Conservation (phyloP, 2,329 filamentous ascomycete species). For the Laburnicola sp. region DNA sequence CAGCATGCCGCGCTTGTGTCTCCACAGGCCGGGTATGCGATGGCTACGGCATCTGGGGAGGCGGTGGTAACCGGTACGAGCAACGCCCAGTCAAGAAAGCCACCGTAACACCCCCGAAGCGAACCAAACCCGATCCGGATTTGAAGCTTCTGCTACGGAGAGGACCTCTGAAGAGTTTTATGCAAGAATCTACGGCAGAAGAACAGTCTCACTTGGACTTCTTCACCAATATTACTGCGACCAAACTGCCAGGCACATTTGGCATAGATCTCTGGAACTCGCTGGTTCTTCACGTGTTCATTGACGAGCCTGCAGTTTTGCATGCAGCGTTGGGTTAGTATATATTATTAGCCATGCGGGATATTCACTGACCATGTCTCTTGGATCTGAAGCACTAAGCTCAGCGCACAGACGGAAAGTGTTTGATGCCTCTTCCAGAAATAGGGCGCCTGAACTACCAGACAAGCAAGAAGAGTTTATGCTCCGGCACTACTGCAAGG, state of each 20-base stretch:
- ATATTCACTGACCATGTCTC: conserved; percentile 23
- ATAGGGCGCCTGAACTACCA: conserved; percentile 3
- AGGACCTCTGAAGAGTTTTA: too few species aligned
- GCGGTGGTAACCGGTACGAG: conserved; percentile 31
- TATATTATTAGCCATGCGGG: too few species aligned
- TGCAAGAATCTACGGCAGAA: too few species aligned
- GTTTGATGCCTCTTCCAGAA: conserved; percentile 1
- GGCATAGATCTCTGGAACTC: conserved; percentile 45
- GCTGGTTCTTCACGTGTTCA: conserved; percentile 46
- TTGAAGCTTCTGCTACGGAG: conserved; percentile 13
- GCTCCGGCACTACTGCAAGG: conserved; percentile 47
- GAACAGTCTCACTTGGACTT: conserved; percentile 47
- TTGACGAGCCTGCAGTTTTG: conserved; percentile 46
- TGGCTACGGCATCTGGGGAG: conserved; percentile 51
- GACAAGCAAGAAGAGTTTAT: conserved; percentile 36
- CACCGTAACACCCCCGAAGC: background rate
- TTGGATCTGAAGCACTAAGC: conserved; percentile 42
- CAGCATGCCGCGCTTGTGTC: conserved; percentile 41
- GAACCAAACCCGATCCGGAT: background rate
- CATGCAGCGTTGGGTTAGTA: conserved; percentile 50
- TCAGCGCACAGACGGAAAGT: conserved; percentile 9
- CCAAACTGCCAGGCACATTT: conserved; percentile 38
- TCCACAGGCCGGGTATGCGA: conserved; percentile 45
- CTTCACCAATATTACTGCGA: conserved; percentile 46
- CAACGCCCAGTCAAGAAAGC: background rate